Evolutionary conservation across 345 rosid genomes (phyloP), one percentile per base, ranked within the genome.

Genomic region (Salix viminalis): DNA sequence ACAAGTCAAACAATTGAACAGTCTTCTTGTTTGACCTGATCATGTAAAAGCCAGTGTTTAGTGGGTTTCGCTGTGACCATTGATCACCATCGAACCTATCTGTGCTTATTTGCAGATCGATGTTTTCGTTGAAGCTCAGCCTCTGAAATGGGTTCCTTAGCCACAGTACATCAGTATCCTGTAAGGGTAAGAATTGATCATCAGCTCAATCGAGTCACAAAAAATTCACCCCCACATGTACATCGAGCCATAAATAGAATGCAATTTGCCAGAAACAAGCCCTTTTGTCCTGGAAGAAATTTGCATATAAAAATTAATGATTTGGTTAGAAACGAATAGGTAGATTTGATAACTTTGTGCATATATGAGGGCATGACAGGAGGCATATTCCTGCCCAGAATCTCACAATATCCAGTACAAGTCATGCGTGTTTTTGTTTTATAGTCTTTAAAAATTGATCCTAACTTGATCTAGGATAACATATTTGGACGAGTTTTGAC

Each of bases 121-220:
- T 75, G 52, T 69, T 83, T 64, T 32, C 85, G 16, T 83, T 83
- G 61, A 34, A 32, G 76, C 81, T 86, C 69, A 90, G 79, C 70
- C 67, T 71, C 2, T 60, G 8, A 52, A 89, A 84, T 5, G 98
- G 98, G 65, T 82, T 87, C 83, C 95, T 86, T 16, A 93, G 79
- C 97, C 98, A 93, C 88, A 91, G 34, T 14, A 91, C 86, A 21
- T 93, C 97, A 6, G 90, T 81, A 66, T 93, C 98, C 98, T 94
- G 83, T 52, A 5, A 48, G 30, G 21, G 1, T 67, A 19, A 19
- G 48, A 37, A 42, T 75, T 3, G 61, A 19, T 26, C 34, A 32
- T 26, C 34, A 71, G 26, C 39, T 12, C 13, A 8, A 15, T 10
- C 4, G 13, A 6, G 71, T 10, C 5, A 16, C 52, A 46, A 48